Evolutionary conservation across 2,329 filamentous ascomycete species (phyloP).

Genomic region (Stenocarpella maydis): DNA sequence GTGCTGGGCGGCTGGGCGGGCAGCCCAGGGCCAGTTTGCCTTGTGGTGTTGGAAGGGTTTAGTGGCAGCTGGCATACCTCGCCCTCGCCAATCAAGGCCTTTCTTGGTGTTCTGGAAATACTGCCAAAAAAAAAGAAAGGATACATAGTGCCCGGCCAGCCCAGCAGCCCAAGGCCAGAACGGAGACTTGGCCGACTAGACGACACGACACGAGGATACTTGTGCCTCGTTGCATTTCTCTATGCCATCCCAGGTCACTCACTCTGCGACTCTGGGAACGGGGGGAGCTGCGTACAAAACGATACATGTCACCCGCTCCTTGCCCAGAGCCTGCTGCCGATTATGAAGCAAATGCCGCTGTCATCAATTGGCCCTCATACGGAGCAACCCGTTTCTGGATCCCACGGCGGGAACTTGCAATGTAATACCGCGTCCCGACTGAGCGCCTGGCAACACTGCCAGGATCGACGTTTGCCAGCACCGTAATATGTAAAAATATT

Average conservation of each 20-base stretch:
- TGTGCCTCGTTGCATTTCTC: background rate
- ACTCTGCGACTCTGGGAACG: background rate
- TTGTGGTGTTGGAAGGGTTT: constrained; percentile 7
- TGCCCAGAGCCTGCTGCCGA: constrained; percentile 21
- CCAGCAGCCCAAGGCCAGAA: background rate
- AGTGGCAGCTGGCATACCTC: constrained; percentile 9
- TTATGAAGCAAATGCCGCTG: constrained; percentile 18
- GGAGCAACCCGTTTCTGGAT: constrained; percentile 24
- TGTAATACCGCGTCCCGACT: background rate
- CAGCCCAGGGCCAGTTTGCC: background rate
- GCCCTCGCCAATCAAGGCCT: constrained; percentile 2
- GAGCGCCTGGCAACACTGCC: constrained; percentile 8
- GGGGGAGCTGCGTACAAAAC: background rate
- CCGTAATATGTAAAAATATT: constrained; percentile 21
- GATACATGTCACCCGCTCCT: background rate
- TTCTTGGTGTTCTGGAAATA: constrained; percentile 10
- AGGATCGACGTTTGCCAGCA: constrained; percentile 4
- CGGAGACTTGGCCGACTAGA: constrained; percentile 5
- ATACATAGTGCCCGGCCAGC: background rate
- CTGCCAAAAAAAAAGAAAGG: background rate
- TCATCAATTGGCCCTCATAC: constrained; percentile 27
- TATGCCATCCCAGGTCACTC: background rate
- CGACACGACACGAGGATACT: background rate
- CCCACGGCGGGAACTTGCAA: constrained; percentile 18
- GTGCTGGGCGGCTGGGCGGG: background rate